Evolutionary conservation across 257 asterid genomes (phyloP).

Genomic region (Handroanthus guayacan): DNA sequence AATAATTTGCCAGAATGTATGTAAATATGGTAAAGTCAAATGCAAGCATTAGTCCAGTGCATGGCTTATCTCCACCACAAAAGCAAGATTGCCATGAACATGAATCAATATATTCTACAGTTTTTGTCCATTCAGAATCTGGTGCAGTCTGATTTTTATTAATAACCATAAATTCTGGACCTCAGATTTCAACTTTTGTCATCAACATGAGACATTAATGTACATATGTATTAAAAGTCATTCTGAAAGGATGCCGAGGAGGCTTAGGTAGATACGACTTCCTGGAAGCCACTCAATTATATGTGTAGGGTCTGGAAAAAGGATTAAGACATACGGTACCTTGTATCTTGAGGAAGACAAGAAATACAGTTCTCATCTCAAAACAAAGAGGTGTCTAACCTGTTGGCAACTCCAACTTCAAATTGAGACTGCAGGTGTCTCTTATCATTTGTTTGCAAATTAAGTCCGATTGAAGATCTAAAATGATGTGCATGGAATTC

Average conservation of each 20-base stretch:
- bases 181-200: background rate
- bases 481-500: slow-evolving; percentile 1
- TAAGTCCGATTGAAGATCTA: slow-evolving; percentile 18
- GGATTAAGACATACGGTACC: background rate
- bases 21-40: slow-evolving; percentile 15
- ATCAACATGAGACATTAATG: background rate
- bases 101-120: background rate
- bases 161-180: background rate
- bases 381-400: background rate
- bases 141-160: background rate
- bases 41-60: slow-evolving; percentile 1
- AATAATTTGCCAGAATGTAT: background rate
- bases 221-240: background rate
- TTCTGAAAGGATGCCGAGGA: background rate
- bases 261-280: background rate
- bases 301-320: background rate
- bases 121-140: slow-evolving; percentile 12
- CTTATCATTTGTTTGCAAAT: background rate
- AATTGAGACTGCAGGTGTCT: slow-evolving; percentile 16
- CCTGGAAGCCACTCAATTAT: slow-evolving; percentile 7
- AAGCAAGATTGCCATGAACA: slow-evolving; percentile 12
- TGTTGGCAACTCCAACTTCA: slow-evolving; percentile 7
- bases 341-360: slow-evolving; percentile 2
- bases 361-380: background rate
- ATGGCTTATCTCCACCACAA: slow-evolving; percentile 10